A percentile compares a stretch with the other conserved stretches of the same genome.
Conservation (phyloP, 345 rosid genomes). For the Trapa bicornis region DNA sequence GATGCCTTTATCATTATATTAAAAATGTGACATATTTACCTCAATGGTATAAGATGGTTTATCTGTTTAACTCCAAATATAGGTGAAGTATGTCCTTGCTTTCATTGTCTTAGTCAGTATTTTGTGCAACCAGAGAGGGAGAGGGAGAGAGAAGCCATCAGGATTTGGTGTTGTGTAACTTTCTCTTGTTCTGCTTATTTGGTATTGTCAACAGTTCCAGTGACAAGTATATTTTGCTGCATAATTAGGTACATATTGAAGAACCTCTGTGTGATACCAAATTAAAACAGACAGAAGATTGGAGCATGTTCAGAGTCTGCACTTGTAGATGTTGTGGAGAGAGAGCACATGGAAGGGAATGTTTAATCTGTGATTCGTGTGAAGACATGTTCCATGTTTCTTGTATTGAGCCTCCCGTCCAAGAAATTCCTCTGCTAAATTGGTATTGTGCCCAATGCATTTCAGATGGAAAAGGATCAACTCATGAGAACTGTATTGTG, state of each 20-base stretch:
- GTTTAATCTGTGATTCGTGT: constrained; percentile 53
- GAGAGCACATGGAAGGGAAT: constrained; percentile 49
- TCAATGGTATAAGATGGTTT: neutral
- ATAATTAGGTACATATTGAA: neutral
- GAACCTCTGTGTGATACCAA: constrained; percentile 32
- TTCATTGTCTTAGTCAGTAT: neutral
- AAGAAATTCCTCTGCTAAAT: constrained; percentile 41
- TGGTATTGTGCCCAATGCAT: constrained; percentile 78
- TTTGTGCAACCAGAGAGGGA: neutral
- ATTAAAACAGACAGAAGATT: constrained; percentile 28
- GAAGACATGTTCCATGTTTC: too few species aligned
- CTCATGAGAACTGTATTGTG: constrained; percentile 61
- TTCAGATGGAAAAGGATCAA: constrained; percentile 42
- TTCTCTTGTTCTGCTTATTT: neutral
- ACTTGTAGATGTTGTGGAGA: constrained; percentile 52
- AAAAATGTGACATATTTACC: neutral
- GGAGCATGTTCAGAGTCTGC: constrained; percentile 23
- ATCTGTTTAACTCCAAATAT: too few species aligned
- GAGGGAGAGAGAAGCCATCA: neutral
- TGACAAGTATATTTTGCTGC: constrained; percentile 20
- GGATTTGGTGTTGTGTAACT: neutral
- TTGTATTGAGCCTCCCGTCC: constrained; percentile 18
- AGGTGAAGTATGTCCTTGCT: too few species aligned
- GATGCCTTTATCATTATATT: too few species aligned
- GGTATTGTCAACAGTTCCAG: constrained; percentile 3